Evolutionary conservation across 305 asterid species (phyloP).

Genomic region (Fraxinus platypoda): DNA sequence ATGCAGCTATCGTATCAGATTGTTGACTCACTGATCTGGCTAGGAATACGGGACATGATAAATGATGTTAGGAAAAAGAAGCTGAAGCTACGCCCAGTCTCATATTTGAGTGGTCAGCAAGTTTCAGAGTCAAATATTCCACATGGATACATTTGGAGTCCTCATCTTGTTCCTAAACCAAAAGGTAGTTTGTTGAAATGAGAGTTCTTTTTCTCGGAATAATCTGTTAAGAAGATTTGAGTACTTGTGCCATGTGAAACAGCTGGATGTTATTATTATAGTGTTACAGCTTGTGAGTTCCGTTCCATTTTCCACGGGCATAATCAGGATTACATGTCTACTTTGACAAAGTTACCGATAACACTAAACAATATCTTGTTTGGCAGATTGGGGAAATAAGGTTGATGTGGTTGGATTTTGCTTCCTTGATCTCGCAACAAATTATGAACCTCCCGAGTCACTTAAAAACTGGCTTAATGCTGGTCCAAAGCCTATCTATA

Average conservation of each 20-base stretch:
- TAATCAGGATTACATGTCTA: constrained; percentile 9
- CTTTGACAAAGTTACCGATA: constrained; percentile 23
- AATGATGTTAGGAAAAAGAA: constrained; percentile 89
- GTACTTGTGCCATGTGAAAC: constrained; percentile 12
- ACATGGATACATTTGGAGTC: constrained; percentile 97
- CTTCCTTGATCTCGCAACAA: constrained; percentile 94
- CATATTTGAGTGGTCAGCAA: constrained; percentile 88
- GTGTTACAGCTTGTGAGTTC: constrained; percentile 2
- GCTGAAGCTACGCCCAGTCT: constrained; percentile 84
- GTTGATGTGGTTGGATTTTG: constrained; percentile 87
- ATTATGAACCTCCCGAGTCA: constrained; percentile 79
- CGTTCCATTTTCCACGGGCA: background rate
- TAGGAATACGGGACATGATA: constrained; percentile 93
- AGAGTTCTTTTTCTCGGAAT: background rate
- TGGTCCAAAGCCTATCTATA: constrained; percentile 89
- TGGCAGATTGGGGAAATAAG: constrained; percentile 41
- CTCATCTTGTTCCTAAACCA: constrained; percentile 97
- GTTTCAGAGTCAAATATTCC: constrained; percentile 83
- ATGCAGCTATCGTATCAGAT: constrained; percentile 96
- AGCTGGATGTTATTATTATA: constrained; percentile 4
- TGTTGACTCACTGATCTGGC: constrained; percentile 94
- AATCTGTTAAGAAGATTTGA: background rate
- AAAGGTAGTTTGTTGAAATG: constrained; percentile 51
- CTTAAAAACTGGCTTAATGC: constrained; percentile 83
- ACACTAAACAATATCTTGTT: constrained; percentile 27